A percentile compares a stretch with the other conserved stretches of the same genome.
phyloP scores from a whole-genome alignment of 768 basidiomycete genomes.

The Naganishia randhawae region DNA sequence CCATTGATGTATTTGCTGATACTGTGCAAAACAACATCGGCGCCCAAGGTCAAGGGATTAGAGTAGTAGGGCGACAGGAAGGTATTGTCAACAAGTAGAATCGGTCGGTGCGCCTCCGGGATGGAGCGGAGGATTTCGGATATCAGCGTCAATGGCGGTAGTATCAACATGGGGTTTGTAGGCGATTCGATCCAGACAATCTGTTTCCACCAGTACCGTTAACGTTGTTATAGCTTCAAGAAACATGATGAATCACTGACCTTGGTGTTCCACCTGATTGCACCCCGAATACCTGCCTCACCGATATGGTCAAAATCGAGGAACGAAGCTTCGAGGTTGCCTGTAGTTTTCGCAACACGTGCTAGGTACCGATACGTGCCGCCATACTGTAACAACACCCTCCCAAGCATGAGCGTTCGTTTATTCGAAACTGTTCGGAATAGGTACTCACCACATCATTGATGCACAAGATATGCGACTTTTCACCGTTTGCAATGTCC shows the following conservation, averaged over 20 bases:
- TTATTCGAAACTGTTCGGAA: background rate
- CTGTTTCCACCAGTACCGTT: too few relatives aligned
- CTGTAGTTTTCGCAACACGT: conserved; percentile 34
- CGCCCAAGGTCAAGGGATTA: conserved; percentile 70
- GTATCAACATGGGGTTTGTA: conserved; percentile 86
- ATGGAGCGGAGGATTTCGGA: conserved; percentile 63
- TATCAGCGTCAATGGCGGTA: conserved; percentile 75
- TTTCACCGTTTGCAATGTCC: conserved; percentile 61
- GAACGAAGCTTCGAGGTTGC: conserved; percentile 62
- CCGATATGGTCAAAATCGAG: conserved; percentile 70
- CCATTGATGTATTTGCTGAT: conserved; percentile 83
- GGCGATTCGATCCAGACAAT: conserved; percentile 85
- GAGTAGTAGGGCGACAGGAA: conserved; percentile 89
- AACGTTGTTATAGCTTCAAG: too few relatives aligned
- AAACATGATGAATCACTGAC: conserved; percentile 12
- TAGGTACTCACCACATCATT: conserved; percentile 63
- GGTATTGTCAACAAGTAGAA: conserved; percentile 89
- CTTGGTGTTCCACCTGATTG: conserved; percentile 67
- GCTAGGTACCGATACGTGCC: conserved; percentile 68
- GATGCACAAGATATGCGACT: conserved; percentile 70
- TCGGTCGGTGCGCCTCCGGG: conserved; percentile 56
- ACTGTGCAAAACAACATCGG: conserved; percentile 74
- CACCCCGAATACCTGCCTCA: conserved; percentile 63
- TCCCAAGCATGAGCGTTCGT: background rate
- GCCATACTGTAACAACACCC: conserved; percentile 61